A percentile compares a stretch with the other conserved stretches of the same genome.
These are phyloP conservation scores for Myriosclerotinia scirpicola DNA, from an alignment of 2,329 filamentous ascomycete species.

Conservation along the genomic window DNA sequence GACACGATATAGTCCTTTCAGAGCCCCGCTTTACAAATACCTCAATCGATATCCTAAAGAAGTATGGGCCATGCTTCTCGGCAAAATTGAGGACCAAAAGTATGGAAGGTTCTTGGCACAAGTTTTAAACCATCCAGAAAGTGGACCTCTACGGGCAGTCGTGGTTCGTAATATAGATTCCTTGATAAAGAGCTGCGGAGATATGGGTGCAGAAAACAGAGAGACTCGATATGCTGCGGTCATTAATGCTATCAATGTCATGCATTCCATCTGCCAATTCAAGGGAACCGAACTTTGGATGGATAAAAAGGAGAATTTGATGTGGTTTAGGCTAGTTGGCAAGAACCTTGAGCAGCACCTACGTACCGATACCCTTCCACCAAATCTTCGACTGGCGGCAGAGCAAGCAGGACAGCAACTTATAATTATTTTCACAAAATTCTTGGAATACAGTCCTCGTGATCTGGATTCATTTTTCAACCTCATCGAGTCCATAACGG, in stretches of 20 bases:
- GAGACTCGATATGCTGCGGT: slow-evolving; percentile 69
- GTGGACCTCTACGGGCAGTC: slow-evolving; percentile 70
- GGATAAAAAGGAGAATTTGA: slow-evolving; percentile 60
- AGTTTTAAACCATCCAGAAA: slow-evolving; percentile 73
- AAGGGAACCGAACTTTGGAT: slow-evolving; percentile 67
- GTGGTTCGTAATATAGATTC: slow-evolving; percentile 71
- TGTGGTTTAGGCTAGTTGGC: slow-evolving; percentile 64
- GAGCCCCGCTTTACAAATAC: slow-evolving; percentile 86
- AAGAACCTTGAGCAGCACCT: slow-evolving; percentile 77
- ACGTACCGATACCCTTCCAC: slow-evolving; percentile 66
- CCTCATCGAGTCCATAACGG: slow-evolving; percentile 79
- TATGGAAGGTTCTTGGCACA: slow-evolving; percentile 93
- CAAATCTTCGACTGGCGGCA: slow-evolving; percentile 75
- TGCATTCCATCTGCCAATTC: slow-evolving; percentile 73
- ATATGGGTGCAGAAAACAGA: slow-evolving; percentile 62
- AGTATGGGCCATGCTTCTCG: slow-evolving; percentile 77
- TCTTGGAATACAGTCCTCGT: slow-evolving; percentile 70
- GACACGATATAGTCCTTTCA: slow-evolving; percentile 89
- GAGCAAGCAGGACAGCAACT: slow-evolving; percentile 88
- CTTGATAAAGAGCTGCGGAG: slow-evolving; percentile 67
- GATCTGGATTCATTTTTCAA: slow-evolving; percentile 83
- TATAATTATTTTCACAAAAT: slow-evolving; percentile 79
- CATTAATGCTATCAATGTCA: slow-evolving; percentile 84
- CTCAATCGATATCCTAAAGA: slow-evolving; percentile 91
- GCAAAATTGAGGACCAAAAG: slow-evolving; percentile 76